Base-by-base conservation (phyloP, 164 flowering plant species). In the Cinnamomum chago region DNA sequence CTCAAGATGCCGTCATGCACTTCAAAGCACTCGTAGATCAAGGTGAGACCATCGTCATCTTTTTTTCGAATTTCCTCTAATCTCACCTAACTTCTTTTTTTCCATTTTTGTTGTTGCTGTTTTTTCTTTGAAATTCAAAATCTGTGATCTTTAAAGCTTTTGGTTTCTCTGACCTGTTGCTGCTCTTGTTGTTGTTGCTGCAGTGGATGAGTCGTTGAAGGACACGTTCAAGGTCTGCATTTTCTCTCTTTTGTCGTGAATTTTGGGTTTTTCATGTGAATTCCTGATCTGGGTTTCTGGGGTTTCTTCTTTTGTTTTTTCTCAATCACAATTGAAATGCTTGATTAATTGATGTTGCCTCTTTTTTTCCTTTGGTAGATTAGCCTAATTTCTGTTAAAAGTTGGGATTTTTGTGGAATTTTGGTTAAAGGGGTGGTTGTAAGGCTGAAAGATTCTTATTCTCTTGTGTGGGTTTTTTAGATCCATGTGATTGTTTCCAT, bases 1-100 rank as follows among this genome's bases (percentile, higher is more conserved):
- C 85, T 12, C 76, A 81, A 28, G 91, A 88, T 76, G 89, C 88
- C 30, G 72, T 91, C 81, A 69, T 74, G 76, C 86, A 88, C 75
- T 80, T 91, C 28, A 79, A 82, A 58, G 83, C 81, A 30, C 71
- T 86, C 14, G 82, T 89, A 73, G 90, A 89, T 78, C 80, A 79
- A 85, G 82, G 96, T 87, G 22, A 75, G 78, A 58, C 51, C 40
- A 15, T 55, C 23, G 17, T 58, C 66, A 2, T n/a, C 28, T 25
- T 55, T 13, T 13, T 70, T 28, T 25, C 47, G 12, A 33, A 66
- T 40, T 78, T 58, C 51, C 27, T 33, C 25, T 15, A 22, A n/a
- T 40, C 47, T 40, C 47, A 40, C 47, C 47, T 40, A 40, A 30
- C 22, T 72, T 67, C 69, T 30, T 4, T 30, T 30, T 3, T 30